Evolutionary conservation across 192 early-diverging fungal genomes (phyloP), one percentile per base, ranked within the genome.

Genomic region (Umbelopsis sp.): DNA sequence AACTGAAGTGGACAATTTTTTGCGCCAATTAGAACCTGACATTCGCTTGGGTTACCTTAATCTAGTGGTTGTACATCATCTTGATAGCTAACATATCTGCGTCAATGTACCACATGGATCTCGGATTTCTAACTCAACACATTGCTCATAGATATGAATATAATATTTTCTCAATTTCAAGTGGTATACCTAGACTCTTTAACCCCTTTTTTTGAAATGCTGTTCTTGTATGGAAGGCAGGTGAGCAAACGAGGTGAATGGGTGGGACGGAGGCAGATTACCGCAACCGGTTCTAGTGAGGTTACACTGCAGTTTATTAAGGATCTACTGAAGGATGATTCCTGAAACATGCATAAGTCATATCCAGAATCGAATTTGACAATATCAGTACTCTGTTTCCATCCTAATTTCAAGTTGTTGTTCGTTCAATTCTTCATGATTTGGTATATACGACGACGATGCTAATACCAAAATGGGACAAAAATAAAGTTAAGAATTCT

Each of bases 281-380:
- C 51, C 23, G n/a, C 12, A 58, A 22, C 55, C 55, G 55, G 30
- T 61, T 61, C 30, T 61, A 61, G 55, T 61, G 33, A 61, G 23
- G 55, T 61, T 61, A 61, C 55, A 61, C 55, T 13, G 30, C 55
- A 61, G 55, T 15, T n/a, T 30, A 61, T 61, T 61, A 30, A 61
- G 27, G 55, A 61, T 61, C 55, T 61, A 18, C 55, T 61, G 9
- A 61, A 3, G 23, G 37, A 8, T 22, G 13, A 11, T 13, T 61
- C 23, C 13, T 61, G 30, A 61, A 21, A 49, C 48, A 49, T 49
- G 48, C 48, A 49, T 16, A 49, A 49, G 48, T 49, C 20, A 49
- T 21, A 49, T 16, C 2, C 48, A 20, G 6, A 41, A 41, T 41
- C 37, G 6, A 41, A 41, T 41, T 6, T 6, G 10, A 6, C 37